These are phyloP conservation scores for Saccharomycopsis hybrid DNA, from an alignment of 1,139 yeast genomes.

Conservation along the genomic window DNA sequence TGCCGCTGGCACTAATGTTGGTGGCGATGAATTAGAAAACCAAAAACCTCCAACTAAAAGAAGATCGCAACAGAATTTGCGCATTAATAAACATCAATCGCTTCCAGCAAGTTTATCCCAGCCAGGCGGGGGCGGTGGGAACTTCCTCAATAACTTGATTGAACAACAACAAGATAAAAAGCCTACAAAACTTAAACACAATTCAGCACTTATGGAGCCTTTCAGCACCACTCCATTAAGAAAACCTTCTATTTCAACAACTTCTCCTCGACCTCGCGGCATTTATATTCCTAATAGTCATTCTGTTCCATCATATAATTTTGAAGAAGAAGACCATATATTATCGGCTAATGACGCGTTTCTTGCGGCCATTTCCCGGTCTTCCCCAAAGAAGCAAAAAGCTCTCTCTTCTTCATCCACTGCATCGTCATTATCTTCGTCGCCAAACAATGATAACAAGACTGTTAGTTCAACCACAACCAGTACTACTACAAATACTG, in stretches of 20 bases:
- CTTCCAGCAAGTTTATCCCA: conserved; percentile 11
- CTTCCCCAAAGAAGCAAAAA: conserved; percentile 15
- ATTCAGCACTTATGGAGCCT: conserved; percentile 16
- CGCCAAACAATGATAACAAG: too few species aligned
- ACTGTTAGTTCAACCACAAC: too few species aligned
- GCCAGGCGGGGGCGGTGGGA: too few species aligned
- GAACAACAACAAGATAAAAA: neutral
- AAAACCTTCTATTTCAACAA: neutral
- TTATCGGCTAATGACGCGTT: conserved; percentile 21
- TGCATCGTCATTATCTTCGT: too few species aligned
- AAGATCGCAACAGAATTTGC: conserved; percentile 6
- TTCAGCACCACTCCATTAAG: conserved; percentile 18
- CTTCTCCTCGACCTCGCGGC: neutral
- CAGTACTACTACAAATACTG: too few species aligned
- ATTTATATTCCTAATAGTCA: neutral
- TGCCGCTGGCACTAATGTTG: too few species aligned
- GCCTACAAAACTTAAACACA: neutral
- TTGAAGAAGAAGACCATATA: conserved; percentile 18
- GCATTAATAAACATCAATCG: conserved; percentile 12
- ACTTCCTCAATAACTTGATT: conserved; percentile 7
- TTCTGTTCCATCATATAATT: conserved; percentile 13
- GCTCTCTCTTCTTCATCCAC: too few species aligned
- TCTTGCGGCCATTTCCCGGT: conserved; percentile 15
- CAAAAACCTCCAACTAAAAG: conserved; percentile 6
- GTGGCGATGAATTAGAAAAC: too few species aligned